Base-by-base conservation (phyloP, 1,139 yeast species). In the Geotrichum reessii region DNA sequence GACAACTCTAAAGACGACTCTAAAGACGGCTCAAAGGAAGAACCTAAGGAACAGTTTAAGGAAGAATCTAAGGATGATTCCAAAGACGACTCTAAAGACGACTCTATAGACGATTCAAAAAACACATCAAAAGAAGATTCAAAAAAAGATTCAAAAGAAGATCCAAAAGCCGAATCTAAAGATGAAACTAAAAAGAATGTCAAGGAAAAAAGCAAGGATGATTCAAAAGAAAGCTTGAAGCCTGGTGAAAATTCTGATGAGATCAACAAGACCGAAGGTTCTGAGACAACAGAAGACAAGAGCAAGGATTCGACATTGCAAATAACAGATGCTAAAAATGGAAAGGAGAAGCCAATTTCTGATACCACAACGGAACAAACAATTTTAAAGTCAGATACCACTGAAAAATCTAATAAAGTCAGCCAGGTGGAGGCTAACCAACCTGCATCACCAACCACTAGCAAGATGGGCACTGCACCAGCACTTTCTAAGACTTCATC, bases 331-430 rank as follows among this genome's bases (percentile, higher is more conserved):
- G 22, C 4, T 8, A 48, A 62, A 8, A 60, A 58, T 12, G 59
- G 58, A 1, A 58, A 56, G 5, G 57, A 57, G 5, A 52, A 59
- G 24, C 59, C 65, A 59, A 42, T 65, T 62, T 57, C 40, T 8
- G 52, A 50, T 17, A 3, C 52, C 21, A 21, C 25, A 5, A 28
- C 40, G n/a, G 44, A 31, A 17, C 27, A 28, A 19, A 27, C 11
- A 9, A 25, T 12, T 11, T 28, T 17, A 22, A 37, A 51, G 12
- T 25, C 53, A 3, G 37, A 24, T n/a, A 19, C 3, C 12, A 24
- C 40, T 44, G 51, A 53, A 28, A 47, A 47, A 2, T 24, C 24
- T 8, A 50, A 44, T 12, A 31, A 8, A 46, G 21, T 9, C 49
- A 44, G 17, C 22, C 14, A 49, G 17, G 28, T 25, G 4, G 44